Evolutionary conservation across 192 early-diverging fungal genomes (phyloP).

Genomic region (Coemansia sp.): DNA sequence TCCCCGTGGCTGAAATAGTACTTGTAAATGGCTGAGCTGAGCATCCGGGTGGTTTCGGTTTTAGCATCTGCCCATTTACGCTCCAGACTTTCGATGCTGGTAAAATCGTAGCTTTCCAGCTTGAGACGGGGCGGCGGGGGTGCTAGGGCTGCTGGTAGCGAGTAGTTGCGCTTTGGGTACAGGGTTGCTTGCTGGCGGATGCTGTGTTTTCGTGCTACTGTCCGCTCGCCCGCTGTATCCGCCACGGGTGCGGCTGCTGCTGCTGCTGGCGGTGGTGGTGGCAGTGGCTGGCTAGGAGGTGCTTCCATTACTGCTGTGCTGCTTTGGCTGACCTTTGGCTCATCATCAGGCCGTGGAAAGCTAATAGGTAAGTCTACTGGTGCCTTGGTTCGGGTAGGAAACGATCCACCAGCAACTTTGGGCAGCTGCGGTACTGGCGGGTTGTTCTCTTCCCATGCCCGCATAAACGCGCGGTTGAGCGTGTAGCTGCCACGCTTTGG

Average conservation of each 20-base stretch:
- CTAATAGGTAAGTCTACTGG: slow-evolving; percentile 14
- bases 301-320: neutral
- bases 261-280: neutral
- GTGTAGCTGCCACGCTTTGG: slow-evolving; percentile 22
- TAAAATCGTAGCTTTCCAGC: slow-evolving; percentile 49
- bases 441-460: slow-evolving; percentile 20
- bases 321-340: neutral
- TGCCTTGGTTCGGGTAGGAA: slow-evolving; percentile 9
- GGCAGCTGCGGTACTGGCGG: slow-evolving; percentile 43
- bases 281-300: neutral
- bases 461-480: slow-evolving; percentile 32
- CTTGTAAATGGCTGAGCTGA: slow-evolving; percentile 54
- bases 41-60: slow-evolving; percentile 46
- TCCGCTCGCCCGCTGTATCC: neutral
- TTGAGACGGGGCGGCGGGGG: slow-evolving; percentile 17
- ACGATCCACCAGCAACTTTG: slow-evolving; percentile 11
- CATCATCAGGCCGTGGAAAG: slow-evolving; percentile 33
- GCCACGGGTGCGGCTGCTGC: neutral
- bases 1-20: slow-evolving; percentile 54
- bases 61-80: slow-evolving; percentile 46
- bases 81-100: slow-evolving; percentile 50
- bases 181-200: slow-evolving; percentile 3
- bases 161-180: slow-evolving; percentile 46
- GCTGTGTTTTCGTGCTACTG: neutral
- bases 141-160: slow-evolving; percentile 34